Base-by-base conservation (phyloP, 1,284 basidiomycete species). In the Rhodofomes roseus region DNA sequence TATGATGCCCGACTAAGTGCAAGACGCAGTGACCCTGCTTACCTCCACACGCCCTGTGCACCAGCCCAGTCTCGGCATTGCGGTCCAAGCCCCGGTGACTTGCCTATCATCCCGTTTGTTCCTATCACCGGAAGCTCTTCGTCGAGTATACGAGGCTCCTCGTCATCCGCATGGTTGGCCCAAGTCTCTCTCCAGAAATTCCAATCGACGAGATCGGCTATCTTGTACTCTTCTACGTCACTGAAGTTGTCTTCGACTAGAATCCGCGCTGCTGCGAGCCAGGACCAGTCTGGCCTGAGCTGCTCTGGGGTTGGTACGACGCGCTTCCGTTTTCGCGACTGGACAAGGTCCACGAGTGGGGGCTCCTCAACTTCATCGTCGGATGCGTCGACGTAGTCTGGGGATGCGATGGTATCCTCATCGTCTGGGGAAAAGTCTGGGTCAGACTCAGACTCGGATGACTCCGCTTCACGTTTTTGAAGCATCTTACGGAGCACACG, bases 31-130 rank as follows among this genome's bases (percentile, higher is more conserved):
- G n/a, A n/a, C n/a, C 59, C 4, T 8, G 14, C 46, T 27, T 12
- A 83, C 83, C 77, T 76, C 82, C 83, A 85, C 52, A 77, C 71
- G 18, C 84, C 84, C 50, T 73, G 69, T 3, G 77, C 80, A 6
- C 82, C 84, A 2, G 84, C 84, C 83, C 83, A 85, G 63, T 85
- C 83, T 36, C 31, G 29, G 9, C 11, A 36, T 7, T 34, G 7
- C 16, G 5, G 29, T 2, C 27, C 18, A 9, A 31, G 11, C 2
- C 18, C 48, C 18, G n/a, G 34, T 36, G 6, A 7, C 34, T 36
- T 36, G 34, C 7, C 57, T 16, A 65, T 68, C 23, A 65, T 66
- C 0, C 65, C 56, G 25, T 5, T 37, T 56, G 4, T 23, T 27
- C 22, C 48, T 18, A 23, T 14, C 18, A 25, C 4, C 36, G 12